Evolutionary conservation across 176 grass and related monocot genomes (phyloP).

Genomic region (Dactylis glomerata): DNA sequence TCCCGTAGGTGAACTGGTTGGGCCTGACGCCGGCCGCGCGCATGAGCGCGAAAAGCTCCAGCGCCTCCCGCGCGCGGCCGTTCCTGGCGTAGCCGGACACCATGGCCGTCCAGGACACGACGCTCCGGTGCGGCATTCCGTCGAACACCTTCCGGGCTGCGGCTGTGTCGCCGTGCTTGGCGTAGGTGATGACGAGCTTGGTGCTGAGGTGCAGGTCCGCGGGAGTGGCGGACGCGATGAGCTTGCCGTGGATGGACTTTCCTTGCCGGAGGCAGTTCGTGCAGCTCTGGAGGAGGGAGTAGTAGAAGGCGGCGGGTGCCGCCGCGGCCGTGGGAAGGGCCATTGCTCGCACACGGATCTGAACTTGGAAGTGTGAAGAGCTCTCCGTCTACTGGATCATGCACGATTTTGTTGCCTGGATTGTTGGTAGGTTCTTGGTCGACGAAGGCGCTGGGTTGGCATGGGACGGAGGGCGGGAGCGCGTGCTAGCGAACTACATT

Average conservation of each 20-base stretch:
- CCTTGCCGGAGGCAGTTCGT: constrained; percentile 49
- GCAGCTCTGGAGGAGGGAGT: constrained; percentile 58
- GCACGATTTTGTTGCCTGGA: neutral
- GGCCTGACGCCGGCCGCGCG: constrained; percentile 5
- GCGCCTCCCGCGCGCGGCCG: constrained; percentile 37
- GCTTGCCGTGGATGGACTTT: constrained; percentile 34
- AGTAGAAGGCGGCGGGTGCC: constrained; percentile 21
- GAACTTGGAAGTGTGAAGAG: neutral
- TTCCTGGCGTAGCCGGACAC: constrained; percentile 62
- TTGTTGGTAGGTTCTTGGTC: neutral
- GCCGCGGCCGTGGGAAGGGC: neutral
- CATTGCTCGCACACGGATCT: neutral
- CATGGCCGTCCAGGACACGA: constrained; percentile 82
- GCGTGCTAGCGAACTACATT: neutral
- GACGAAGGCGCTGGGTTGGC: neutral
- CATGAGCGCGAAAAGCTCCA: constrained; percentile 56
- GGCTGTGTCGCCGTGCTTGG: constrained; percentile 30
- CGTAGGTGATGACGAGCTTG: constrained; percentile 67
- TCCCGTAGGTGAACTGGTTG: constrained; percentile 85
- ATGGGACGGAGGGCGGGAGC: neutral
- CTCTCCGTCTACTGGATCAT: neutral
- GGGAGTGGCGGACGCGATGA: neutral
- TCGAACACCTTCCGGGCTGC: constrained; percentile 54
- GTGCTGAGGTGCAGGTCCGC: constrained; percentile 53
- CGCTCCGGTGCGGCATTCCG: constrained; percentile 53